Base-by-base conservation (phyloP, 257 asterid species). In the Handroanthus guayacan region DNA sequence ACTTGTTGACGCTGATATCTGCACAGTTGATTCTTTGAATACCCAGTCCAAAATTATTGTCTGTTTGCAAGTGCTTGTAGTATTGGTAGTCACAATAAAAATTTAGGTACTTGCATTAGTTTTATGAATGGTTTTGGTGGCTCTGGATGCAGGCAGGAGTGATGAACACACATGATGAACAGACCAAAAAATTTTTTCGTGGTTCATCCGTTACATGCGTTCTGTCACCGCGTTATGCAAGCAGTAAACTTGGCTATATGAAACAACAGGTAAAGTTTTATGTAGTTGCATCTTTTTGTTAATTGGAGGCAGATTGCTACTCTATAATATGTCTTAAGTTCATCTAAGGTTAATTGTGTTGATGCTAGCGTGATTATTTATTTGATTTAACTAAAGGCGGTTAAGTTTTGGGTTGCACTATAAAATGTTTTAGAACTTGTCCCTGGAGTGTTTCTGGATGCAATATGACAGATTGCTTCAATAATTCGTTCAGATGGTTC, bases 121-220 rank as follows among this genome's bases (percentile, higher is more conserved):
- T 25, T 25, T 36, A 64, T 47, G 34, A 72, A 41, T 65, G 34
- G 41, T 72, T 82, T 72, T 77, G 73, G 79, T 79, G 77, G 55
- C 64, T 52, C 20, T 84, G 75, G 78, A 54, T 83, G 87, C 92
- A 94, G 98, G 79, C 78, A 1, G 98, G 98, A 66, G 91, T 94
- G 38, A 94, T 94, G 98, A 65, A 54, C 74, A 94, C 98, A 4
- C 98, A 94, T 48, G 98, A 94, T 65, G 98, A 94, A 81, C 96
- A 90, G 89, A 94, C 96, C 34, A 89, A 76, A 84, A 94, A 89
- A 89, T 92, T 92, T 75, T 94, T 94, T 71, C 86, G 82, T 82
- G 94, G 82, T 80, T 94, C 98, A 31, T 90, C 98, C 70, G 98
- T 94, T 41, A 90, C 84, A 68, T 94, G 98, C 13, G 89, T 92